Evolutionary conservation across 106 monocot species (phyloP).

Genomic region (Vanilla planifolia): DNA sequence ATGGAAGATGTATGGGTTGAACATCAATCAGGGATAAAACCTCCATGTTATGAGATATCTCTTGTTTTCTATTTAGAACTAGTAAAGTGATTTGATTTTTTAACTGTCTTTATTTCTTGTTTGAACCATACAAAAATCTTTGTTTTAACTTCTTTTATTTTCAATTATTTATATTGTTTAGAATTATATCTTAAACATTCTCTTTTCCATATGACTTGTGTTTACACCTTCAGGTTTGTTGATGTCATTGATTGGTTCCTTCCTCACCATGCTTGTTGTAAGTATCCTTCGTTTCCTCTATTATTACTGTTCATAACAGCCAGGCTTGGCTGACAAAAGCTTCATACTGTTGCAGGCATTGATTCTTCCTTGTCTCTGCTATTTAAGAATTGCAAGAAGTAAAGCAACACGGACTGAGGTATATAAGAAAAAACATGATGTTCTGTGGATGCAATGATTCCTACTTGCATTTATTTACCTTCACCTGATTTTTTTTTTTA

Average conservation of each 20-base stretch:
- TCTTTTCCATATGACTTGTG: not conserved
- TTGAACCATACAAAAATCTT: no score
- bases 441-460: no score
- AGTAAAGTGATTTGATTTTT: no score
- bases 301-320: not conserved
- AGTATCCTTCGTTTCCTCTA: conserved; percentile 11
- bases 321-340: not conserved
- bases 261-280: conserved; percentile 95
- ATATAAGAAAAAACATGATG: not conserved
- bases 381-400: conserved; percentile 54
- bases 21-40: no score
- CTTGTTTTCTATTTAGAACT: no score
- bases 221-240: conserved; percentile 56
- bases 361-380: conserved; percentile 91
- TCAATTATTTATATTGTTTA: no score
- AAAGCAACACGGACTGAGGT: conserved; percentile 76
- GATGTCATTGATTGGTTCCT: conserved; percentile 89
- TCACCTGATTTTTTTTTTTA: not conserved
- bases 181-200: no score
- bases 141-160: no score
- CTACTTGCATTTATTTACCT: not conserved
- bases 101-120: no score
- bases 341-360: conserved; percentile 45
- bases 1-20: no score
- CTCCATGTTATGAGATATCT: no score